Conservation (phyloP, 352 stramenopile species). For the Pythium sukuiense region DNA sequence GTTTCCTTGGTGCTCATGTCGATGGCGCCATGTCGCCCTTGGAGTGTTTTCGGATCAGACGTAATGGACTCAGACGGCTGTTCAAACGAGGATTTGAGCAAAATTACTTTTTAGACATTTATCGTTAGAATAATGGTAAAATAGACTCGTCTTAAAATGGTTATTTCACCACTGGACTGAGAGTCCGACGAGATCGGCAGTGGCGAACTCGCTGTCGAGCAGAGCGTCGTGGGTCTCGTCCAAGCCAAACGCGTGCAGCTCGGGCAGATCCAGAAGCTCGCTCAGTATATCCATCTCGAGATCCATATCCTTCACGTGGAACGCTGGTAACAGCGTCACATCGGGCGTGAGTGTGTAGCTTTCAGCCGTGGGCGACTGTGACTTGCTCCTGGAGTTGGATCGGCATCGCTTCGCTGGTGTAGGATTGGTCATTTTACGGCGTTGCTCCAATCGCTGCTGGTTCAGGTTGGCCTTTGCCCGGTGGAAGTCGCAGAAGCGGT, state of each 20-base stretch:
- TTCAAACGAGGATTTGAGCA: constrained; percentile 3
- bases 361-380: not conserved
- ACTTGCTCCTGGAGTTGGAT: not conserved
- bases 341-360: not conserved
- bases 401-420: constrained; percentile 16
- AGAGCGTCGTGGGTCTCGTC: constrained; percentile 9
- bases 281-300: constrained; percentile 19
- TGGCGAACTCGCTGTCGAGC: constrained; percentile 2
- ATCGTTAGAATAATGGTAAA: not conserved
- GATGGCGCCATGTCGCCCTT: constrained; percentile 5
- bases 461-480: constrained; percentile 49
- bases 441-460: constrained; percentile 55
- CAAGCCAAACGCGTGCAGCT: not conserved
- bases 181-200: not conserved
- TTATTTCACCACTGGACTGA: constrained; percentile 7
- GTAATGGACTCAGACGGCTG: constrained; percentile 7
- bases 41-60: not conserved
- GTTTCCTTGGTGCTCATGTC: not conserved
- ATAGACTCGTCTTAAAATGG: not conserved
- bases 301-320: constrained; percentile 19
- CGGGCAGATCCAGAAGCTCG: constrained; percentile 11
- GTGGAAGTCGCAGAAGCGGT: constrained; percentile 40
- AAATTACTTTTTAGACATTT: constrained; percentile 1
- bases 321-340: constrained; percentile 2
- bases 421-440: constrained; percentile 28